Base-by-base conservation (phyloP, 2,329 filamentous ascomycete species). In the Thermothelomyces thermophilus region DNA sequence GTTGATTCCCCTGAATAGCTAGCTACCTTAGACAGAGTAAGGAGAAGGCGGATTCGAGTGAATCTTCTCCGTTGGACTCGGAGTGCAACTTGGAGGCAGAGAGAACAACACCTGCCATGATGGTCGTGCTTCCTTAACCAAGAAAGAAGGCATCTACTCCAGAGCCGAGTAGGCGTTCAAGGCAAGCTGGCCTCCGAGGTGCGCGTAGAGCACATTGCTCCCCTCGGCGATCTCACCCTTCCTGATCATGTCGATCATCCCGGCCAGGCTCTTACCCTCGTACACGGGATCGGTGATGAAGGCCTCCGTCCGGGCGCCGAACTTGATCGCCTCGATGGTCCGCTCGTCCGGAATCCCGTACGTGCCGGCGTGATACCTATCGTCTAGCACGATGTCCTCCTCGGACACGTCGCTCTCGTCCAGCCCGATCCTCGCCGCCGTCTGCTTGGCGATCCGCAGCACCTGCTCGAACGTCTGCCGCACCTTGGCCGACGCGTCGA, bases 231-330 rank as follows among this genome's bases (percentile, higher is more conserved):
- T 80, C 63, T 83, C 78, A 0, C 77, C 82, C 44, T 75, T 78
- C 55, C 69, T 74, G 16, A 86, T 78, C 69, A 87, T 68, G 62
- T 83, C 82, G 57, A 87, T 78, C 82, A 87, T 75, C 0, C 84
- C 84, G 3, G 83, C 83, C 64, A 88, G 68, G 58, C 80, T 85
- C 75, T 88, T 88, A 1, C 85, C 85, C 67, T 87, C 84, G 60
- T 88, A 88, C 1, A 88, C 84, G 0, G 84, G 84, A 61, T 88
- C 84, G 0, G 83, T 87, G 55, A 88, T 84, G 58, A 88, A 82
- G 0, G 77, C 84, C 68, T 88, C 85, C 1, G 79, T 86, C 51
- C 70, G 65, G 0, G 84, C 84, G 5, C 80, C 82, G 61, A 85
- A 82, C 64, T 76, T 76, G 62, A 88, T 87, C 0, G 83, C 84